phyloP scores from a whole-genome alignment of 2,329 filamentous ascomycete genomes.

The Trichoderma brevicompactum region DNA sequence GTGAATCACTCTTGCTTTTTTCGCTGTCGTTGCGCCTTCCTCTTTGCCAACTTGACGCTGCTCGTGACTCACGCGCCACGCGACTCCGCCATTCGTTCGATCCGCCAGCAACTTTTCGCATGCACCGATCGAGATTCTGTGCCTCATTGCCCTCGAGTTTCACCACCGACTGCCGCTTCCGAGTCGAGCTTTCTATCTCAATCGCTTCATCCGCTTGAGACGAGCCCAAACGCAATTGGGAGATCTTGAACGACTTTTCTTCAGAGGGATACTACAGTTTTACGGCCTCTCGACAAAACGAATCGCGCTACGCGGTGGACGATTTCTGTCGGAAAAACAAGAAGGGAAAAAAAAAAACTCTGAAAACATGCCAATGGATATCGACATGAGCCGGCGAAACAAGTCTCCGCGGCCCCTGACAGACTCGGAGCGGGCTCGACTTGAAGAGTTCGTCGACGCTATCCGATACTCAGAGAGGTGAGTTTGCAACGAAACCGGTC shows the following conservation, averaged over 20 bases:
- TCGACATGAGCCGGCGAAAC: conserved; percentile 86
- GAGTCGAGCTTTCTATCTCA: not conserved
- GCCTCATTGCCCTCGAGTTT: not conserved
- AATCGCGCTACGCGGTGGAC: conserved; percentile 15
- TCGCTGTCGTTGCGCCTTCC: conserved; percentile 21
- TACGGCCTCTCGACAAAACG: conserved; percentile 1
- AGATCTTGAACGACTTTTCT: not conserved
- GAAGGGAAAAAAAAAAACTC: not conserved
- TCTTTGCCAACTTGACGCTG: not conserved
- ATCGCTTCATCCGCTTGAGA: not conserved
- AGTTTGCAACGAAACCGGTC: conserved; percentile 35
- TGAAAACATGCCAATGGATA: conserved; percentile 48
- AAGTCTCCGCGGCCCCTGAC: conserved; percentile 79
- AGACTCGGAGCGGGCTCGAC: conserved; percentile 77
- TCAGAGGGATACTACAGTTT: not conserved
- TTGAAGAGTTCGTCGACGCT: conserved; percentile 89
- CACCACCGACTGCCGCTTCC: not conserved
- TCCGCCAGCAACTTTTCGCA: conserved; percentile 7
- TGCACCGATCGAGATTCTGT: not conserved
- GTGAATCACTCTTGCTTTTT: conserved; percentile 16
- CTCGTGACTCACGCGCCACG: conserved; percentile 27
- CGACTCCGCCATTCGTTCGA: conserved; percentile 26
- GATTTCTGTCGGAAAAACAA: not conserved
- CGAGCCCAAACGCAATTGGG: not conserved
- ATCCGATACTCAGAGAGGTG: conserved; percentile 96